Conservation (phyloP, 805 yeast species). For the Candida qinlingensis region DNA sequence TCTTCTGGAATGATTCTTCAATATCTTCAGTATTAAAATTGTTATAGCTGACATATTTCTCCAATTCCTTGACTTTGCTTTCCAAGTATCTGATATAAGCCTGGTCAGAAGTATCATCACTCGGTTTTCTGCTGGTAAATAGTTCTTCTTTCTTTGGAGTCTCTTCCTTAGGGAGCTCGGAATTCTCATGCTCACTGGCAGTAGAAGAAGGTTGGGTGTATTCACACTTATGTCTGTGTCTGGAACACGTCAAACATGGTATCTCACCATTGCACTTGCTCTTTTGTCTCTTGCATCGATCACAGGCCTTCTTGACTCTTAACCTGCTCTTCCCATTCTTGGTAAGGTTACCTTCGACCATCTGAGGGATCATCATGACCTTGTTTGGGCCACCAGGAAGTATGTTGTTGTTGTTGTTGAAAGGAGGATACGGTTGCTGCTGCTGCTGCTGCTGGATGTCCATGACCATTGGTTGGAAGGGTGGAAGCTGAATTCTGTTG, state of each 20-base stretch:
- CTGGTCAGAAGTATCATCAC: background rate
- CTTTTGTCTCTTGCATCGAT: constrained; percentile 48
- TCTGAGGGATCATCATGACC: too few species aligned
- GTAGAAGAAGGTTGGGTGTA: background rate
- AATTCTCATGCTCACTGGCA: too few species aligned
- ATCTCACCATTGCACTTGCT: constrained; percentile 50
- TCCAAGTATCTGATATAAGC: constrained; percentile 33
- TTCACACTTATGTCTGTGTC: constrained; percentile 10
- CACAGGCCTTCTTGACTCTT: constrained; percentile 50
- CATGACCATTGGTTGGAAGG: constrained; percentile 18
- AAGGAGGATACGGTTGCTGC: constrained; percentile 8
- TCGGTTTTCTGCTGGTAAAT: too few species aligned
- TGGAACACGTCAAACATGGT: constrained; percentile 45
- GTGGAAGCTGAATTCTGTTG: constrained; percentile 16
- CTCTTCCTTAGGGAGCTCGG: background rate
- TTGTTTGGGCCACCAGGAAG: background rate
- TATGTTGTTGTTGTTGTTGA: background rate
- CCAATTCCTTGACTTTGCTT: constrained; percentile 36
- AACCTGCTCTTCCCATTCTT: constrained; percentile 6
- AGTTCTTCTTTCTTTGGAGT: background rate
- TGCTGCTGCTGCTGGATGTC: constrained; percentile 11
- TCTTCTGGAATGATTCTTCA: constrained; percentile 17
- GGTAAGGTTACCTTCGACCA: background rate
- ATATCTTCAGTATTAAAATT: background rate
- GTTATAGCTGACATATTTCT: constrained; percentile 16